Evolutionary conservation across 306 rosid genomes (phyloP).

Genomic region (Fragaria vesca): DNA sequence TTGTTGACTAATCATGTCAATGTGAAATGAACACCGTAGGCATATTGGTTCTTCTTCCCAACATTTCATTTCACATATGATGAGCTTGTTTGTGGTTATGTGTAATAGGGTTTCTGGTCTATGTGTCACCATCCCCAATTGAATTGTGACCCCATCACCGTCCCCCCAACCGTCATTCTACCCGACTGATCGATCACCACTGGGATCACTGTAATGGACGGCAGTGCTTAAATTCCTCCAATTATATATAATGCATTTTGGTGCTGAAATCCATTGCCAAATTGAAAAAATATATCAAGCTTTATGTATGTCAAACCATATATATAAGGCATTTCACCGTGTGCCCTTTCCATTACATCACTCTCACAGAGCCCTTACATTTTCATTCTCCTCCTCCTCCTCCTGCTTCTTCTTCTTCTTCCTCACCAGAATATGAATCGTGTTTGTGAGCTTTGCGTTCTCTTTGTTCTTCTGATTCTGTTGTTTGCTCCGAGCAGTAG

Average conservation of each 20-base stretch:
- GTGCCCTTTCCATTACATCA: neutral
- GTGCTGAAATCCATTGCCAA: slow-evolving; percentile 1
- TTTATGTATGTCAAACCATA: neutral
- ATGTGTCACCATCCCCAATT: slow-evolving; percentile 34
- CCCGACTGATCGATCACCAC: slow-evolving; percentile 29
- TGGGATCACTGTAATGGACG: slow-evolving; percentile 17
- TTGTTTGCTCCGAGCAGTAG: slow-evolving; percentile 40
- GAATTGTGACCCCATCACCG: slow-evolving; percentile 43
- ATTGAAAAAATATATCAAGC: neutral
- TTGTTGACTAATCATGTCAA: neutral
- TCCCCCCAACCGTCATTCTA: slow-evolving; percentile 52
- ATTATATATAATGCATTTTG: slow-evolving; percentile 7
- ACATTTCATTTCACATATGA: slow-evolving; percentile 26
- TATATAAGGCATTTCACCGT: slow-evolving; percentile 2
- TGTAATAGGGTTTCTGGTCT: slow-evolving; percentile 7
- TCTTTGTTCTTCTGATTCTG: slow-evolving; percentile 38
- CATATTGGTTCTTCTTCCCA: slow-evolving; percentile 20
- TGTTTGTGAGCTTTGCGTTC: slow-evolving; percentile 29
- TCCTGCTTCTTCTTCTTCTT: neutral
- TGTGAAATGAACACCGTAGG: neutral
- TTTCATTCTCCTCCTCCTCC: neutral
- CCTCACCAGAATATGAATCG: slow-evolving; percentile 40
- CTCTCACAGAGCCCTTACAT: neutral
- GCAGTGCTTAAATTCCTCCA: neutral
- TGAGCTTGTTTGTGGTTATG: slow-evolving; percentile 7